These are phyloP conservation scores for Solanum ossicruentum DNA, from an alignment of 257 asterid genomes.

Conservation along the genomic window DNA sequence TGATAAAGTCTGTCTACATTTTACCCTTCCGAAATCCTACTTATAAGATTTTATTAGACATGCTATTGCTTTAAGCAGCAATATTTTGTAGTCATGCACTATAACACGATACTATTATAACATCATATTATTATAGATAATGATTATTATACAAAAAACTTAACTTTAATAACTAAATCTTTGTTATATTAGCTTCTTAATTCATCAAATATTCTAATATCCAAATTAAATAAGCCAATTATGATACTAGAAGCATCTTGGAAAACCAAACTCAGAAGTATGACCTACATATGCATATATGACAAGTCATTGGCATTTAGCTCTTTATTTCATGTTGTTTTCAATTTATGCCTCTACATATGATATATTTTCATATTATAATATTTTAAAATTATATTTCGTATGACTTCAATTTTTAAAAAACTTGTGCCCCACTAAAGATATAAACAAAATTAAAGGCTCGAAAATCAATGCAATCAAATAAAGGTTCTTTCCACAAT, in stretches of 20 bases:
- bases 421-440: neutral
- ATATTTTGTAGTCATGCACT: neutral
- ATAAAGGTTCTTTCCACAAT: neutral
- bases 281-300: neutral
- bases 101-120: neutral
- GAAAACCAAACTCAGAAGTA: neutral
- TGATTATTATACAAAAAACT: neutral
- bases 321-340: neutral
- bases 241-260: neutral
- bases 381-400: too few species aligned
- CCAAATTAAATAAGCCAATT: neutral
- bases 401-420: too few species aligned
- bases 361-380: neutral
- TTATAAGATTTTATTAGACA: too few species aligned
- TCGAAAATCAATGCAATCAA: neutral
- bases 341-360: neutral
- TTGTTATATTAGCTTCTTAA: neutral
- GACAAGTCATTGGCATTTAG: neutral
- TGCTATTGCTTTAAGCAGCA: accelerated
- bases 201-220: neutral
- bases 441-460: neutral
- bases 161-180: too few species aligned
- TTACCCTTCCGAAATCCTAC: too few species aligned
- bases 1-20: too few species aligned
- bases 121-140: neutral